Evolutionary conservation across 148 eudicot genomes (phyloP), one percentile per base, ranked within the genome.

Genomic region (Selenicereus undatus): DNA sequence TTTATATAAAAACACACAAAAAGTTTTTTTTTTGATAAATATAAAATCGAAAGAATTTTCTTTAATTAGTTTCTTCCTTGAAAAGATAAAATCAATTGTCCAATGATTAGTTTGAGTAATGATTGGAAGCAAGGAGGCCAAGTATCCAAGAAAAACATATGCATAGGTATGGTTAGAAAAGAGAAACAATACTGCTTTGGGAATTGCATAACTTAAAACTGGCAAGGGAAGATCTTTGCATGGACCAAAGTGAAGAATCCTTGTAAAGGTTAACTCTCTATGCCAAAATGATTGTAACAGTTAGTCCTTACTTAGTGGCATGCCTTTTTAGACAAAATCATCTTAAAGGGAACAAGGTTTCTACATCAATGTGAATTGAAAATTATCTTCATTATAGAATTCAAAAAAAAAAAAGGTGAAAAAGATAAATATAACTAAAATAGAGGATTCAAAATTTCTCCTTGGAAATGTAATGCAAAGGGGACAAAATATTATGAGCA

Each of bases 231-330:
- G 32, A 32, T 2, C 32, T 32, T 56, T 56, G 62, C 62, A 56
- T 56, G 71, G 71, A 66, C 74, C 74, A 71, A 71, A 71, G 74
- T 71, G 74, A 71, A 71, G 74, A 71, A 71, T 71, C 74, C 74
- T 71, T 35, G 74, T 35, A 71, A 71, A 71, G 74, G 45, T 35
- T 71, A 5, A 4, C 16, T 30, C 74, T 71, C 74, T 71, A 71
- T 71, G 74, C 74, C 45, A 71, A 71, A 71, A 16, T 71, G 72
- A 69, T 69, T 69, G 21, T 69, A 9, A 29, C 72, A 69, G 18
- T 65, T 20, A 65, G 70, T 69, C 72, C 72, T 69, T 69, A 69
- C 72, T 69, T 69, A 69, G 72, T 69, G 72, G 72, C 43, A 71
- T 71, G 43, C 74, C 74, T 71, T 71, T 71, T 71, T 4, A 17